phyloP scores from a whole-genome alignment of 2,329 filamentous ascomycete genomes.

The Exophiala xenobiotica region DNA sequence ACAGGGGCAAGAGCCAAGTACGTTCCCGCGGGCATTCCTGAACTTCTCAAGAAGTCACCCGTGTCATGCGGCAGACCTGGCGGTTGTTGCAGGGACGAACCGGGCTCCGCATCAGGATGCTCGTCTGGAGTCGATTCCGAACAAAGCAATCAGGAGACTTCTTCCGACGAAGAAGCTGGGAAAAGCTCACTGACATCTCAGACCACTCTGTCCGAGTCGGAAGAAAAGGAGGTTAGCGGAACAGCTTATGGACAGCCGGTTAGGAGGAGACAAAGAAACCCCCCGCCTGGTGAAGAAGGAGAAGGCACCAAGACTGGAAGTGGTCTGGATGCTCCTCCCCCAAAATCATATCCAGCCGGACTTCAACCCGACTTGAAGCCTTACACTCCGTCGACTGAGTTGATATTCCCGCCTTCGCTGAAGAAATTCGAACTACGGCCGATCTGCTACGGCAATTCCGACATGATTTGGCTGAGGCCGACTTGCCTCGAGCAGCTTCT shows the following conservation, averaged over 20 bases:
- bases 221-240: not conserved
- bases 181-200: not conserved
- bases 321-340: slow-evolving; percentile 39
- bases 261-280: not conserved
- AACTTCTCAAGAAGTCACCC: slow-evolving; percentile 1
- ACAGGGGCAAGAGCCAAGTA: slow-evolving; percentile 34
- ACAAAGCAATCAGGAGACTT: not conserved
- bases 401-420: slow-evolving; percentile 87
- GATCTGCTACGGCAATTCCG: slow-evolving; percentile 88
- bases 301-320: slow-evolving; percentile 18
- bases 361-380: slow-evolving; percentile 79
- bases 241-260: not conserved
- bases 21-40: slow-evolving; percentile 1
- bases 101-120: not conserved
- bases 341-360: slow-evolving; percentile 66
- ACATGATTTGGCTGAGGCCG: slow-evolving; percentile 92
- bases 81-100: not conserved
- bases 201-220: not conserved
- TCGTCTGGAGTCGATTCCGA: not conserved
- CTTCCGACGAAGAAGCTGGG: not conserved
- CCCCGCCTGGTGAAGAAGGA: slow-evolving; percentile 1
- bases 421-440: slow-evolving; percentile 80
- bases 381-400: slow-evolving; percentile 87
- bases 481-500: slow-evolving; percentile 82
- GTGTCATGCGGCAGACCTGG: not conserved